phyloP scores from a whole-genome alignment of 306 rosid species.

The Aeschynomene evenia region DNA sequence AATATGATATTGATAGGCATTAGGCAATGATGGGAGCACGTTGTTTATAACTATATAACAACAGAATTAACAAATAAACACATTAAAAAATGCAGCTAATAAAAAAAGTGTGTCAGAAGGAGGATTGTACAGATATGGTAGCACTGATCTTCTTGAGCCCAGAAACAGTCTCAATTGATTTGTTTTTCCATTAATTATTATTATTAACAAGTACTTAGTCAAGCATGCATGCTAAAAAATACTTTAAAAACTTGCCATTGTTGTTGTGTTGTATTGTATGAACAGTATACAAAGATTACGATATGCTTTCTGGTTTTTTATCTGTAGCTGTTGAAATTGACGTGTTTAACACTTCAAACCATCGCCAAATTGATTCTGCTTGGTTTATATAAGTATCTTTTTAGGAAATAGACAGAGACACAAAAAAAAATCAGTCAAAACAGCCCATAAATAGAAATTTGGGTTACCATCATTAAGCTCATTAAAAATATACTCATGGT shows the following conservation, averaged over 20 bases:
- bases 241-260: neutral
- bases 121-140: neutral
- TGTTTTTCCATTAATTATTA: no score
- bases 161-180: neutral
- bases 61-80: neutral
- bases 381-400: no score
- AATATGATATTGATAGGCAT: neutral
- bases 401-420: no score
- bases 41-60: neutral
- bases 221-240: slow-evolving; percentile 11
- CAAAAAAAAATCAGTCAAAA: no score
- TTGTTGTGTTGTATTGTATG: neutral
- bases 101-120: neutral
- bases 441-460: no score
- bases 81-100: neutral
- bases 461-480: no score
- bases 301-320: no score
- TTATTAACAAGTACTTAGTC: neutral
- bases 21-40: neutral
- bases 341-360: no score
- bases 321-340: neutral
- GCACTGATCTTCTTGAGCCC: slow-evolving; percentile 23
- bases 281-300: neutral
- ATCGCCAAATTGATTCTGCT: no score
- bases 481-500: no score